These are phyloP conservation scores for Ajuga chamaepitys DNA, from an alignment of 257 asterid species.

Conservation along the genomic window DNA sequence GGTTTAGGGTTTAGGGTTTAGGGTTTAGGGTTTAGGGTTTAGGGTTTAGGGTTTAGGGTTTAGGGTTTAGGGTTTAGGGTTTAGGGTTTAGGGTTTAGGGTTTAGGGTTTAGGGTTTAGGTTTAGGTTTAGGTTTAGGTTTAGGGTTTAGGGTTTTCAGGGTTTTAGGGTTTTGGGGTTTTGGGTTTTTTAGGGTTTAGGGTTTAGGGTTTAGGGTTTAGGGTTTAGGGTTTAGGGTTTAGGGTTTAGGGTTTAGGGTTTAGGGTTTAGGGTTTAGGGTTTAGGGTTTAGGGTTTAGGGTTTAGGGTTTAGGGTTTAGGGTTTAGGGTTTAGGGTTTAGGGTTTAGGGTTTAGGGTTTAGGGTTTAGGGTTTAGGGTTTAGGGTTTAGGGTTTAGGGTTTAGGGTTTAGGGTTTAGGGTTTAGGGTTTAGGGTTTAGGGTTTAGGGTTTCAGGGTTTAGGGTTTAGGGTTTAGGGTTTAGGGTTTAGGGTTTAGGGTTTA, in stretches of 20 bases:
- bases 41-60: too few relatives aligned
- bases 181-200: not conserved
- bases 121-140: constrained; percentile 14
- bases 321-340: not conserved
- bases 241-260: not conserved
- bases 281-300: not conserved
- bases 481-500: not conserved
- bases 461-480: not conserved
- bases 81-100: constrained; percentile 26
- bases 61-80: constrained; percentile 18
- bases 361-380: not conserved
- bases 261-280: not conserved
- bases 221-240: not conserved
- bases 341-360: not conserved
- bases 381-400: not conserved
- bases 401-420: not conserved
- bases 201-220: not conserved
- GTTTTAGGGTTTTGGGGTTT: not conserved
- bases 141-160: not conserved
- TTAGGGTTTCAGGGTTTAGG: not conserved
- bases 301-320: not conserved
- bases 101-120: constrained; percentile 17
- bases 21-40: constrained; percentile 3
- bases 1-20: constrained; percentile 22
- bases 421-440: not conserved